Percentiles rank a stretch among this genome's conserved stretches.
phyloP scores from a whole-genome alignment of 805 yeast species.

The Gaillardinia entomophila region DNA sequence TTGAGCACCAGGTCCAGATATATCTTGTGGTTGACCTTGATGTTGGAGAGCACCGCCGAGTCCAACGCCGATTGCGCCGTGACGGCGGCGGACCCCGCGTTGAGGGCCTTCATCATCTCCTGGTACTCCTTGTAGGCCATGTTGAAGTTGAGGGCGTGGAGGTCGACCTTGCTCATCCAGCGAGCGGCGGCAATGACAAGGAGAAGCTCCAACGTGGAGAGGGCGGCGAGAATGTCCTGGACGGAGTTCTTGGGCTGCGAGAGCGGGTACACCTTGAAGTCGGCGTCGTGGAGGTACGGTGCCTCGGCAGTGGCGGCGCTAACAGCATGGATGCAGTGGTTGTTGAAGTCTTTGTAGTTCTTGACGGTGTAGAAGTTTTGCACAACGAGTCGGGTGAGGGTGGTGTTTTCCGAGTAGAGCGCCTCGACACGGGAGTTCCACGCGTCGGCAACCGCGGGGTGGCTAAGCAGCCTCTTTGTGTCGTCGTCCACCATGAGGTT shows the following conservation, averaged over 20 bases:
- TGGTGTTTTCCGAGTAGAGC: neutral
- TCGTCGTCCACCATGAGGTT: slow-evolving; percentile 24
- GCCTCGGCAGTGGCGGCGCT: slow-evolving; percentile 13
- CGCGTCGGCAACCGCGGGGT: slow-evolving; percentile 1
- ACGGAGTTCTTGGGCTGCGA: slow-evolving; percentile 18
- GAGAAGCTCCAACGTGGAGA: slow-evolving; percentile 70
- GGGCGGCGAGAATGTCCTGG: slow-evolving; percentile 21
- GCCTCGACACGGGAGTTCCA: neutral
- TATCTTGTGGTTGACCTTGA: slow-evolving; percentile 38
- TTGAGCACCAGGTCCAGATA: slow-evolving; percentile 60
- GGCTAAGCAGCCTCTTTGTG: slow-evolving; percentile 10
- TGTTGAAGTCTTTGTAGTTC: slow-evolving; percentile 47
- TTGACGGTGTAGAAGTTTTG: slow-evolving; percentile 53
- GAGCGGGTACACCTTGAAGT: slow-evolving; percentile 17
- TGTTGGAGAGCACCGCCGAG: slow-evolving; percentile 23
- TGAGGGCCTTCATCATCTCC: slow-evolving; percentile 43
- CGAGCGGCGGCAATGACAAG: slow-evolving; percentile 73
- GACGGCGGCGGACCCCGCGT: slow-evolving; percentile 30
- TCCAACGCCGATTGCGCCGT: slow-evolving; percentile 27
- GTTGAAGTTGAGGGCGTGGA: slow-evolving; percentile 66
- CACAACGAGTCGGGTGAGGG: slow-evolving; percentile 9
- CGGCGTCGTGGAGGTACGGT: slow-evolving; percentile 21
- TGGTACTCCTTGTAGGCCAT: slow-evolving; percentile 71
- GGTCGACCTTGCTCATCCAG: slow-evolving; percentile 51
- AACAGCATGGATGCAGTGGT: slow-evolving; percentile 38